Evolutionary conservation across 179 eudicot genomes (phyloP).

Genomic region (Silene noctiflora): DNA sequence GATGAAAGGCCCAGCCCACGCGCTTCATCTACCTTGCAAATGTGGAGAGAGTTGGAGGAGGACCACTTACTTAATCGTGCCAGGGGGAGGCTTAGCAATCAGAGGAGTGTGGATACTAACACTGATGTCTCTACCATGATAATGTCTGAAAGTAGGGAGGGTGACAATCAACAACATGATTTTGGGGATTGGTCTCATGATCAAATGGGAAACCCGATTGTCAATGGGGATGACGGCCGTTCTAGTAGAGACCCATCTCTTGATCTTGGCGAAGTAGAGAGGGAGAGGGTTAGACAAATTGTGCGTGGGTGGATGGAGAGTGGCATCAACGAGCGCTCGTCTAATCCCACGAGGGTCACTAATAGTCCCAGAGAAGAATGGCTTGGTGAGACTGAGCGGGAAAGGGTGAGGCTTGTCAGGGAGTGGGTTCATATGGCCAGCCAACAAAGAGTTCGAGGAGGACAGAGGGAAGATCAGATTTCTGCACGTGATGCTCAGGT

Average conservation of each 20-base stretch:
- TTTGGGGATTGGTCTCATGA: conserved; percentile 40
- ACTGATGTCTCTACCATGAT: conserved; percentile 54
- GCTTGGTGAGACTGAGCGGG: conserved; percentile 98
- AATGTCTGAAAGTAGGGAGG: conserved; percentile 56
- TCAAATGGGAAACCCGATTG: conserved; percentile 3
- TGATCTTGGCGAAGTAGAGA: conserved; percentile 89
- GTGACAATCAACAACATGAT: conserved; percentile 65
- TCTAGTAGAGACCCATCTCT: conserved; percentile 92
- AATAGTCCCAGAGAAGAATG: conserved; percentile 72
- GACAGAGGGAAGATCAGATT: conserved; percentile 61
- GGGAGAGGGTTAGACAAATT: conserved; percentile 96
- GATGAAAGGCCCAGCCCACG: conserved; percentile 67
- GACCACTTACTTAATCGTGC: conserved; percentile 53
- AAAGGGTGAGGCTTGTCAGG: conserved; percentile 93
- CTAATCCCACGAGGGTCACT: conserved; percentile 50
- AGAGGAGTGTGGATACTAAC: conserved; percentile 59
- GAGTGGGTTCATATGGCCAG: conserved; percentile 98
- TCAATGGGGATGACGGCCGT: conserved; percentile 35
- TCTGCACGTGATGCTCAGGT: conserved; percentile 33
- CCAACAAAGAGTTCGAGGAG: conserved; percentile 70
- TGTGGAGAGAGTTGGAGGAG: conserved; percentile 99
- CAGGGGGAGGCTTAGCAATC: conserved; percentile 47
- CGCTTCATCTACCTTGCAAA: conserved; percentile 81
- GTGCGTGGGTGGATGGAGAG: conserved; percentile 94
- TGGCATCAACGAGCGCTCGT: conserved; percentile 59